These are phyloP conservation scores for Cutaneotrichosporon sp. DNA, from an alignment of 1,284 basidiomycete species.

Conservation along the genomic window DNA sequence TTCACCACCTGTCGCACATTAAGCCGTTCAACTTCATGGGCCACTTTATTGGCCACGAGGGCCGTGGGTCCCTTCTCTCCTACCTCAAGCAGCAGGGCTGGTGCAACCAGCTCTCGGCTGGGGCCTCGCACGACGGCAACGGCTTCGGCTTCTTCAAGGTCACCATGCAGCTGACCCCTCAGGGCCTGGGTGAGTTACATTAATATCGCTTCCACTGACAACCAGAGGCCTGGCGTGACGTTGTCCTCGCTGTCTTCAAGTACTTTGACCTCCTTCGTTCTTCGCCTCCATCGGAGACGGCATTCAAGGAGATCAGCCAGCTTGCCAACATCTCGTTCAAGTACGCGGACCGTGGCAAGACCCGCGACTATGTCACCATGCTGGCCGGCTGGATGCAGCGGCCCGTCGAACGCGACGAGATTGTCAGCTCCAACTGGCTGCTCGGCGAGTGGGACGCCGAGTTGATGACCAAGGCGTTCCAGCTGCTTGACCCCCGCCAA, in stretches of 20 bases:
- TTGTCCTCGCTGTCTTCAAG: conserved; percentile 74
- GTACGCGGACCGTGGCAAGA: conserved; percentile 79
- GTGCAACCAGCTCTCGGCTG: conserved; percentile 76
- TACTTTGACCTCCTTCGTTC: conserved; percentile 81
- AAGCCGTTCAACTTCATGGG: conserved; percentile 80
- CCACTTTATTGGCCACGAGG: conserved; percentile 94
- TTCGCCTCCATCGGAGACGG: conserved; percentile 64
- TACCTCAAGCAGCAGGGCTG: conserved; percentile 91
- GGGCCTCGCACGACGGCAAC: conserved; percentile 64
- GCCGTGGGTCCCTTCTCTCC: conserved; percentile 86
- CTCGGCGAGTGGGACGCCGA: conserved; percentile 73
- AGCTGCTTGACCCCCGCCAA: conserved; percentile 64
- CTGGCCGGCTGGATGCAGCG: conserved; percentile 70
- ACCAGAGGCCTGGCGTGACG: conserved; percentile 72
- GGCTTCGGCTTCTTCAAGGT: conserved; percentile 90
- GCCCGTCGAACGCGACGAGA: conserved; percentile 69
- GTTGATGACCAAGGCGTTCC: conserved; percentile 63
- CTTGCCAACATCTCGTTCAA: conserved; percentile 78
- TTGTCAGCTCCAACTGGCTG: conserved; percentile 72
- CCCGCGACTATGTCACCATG: conserved; percentile 76
- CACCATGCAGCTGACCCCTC: conserved; percentile 74
- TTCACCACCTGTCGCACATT: conserved; percentile 72
- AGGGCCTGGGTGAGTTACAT: conserved; percentile 71
- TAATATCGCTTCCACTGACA: conserved; percentile 10
- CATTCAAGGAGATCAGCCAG: conserved; percentile 74